Conservation (phyloP, 2,329 filamentous ascomycete genomes). For the Fusarium nurragi region DNA sequence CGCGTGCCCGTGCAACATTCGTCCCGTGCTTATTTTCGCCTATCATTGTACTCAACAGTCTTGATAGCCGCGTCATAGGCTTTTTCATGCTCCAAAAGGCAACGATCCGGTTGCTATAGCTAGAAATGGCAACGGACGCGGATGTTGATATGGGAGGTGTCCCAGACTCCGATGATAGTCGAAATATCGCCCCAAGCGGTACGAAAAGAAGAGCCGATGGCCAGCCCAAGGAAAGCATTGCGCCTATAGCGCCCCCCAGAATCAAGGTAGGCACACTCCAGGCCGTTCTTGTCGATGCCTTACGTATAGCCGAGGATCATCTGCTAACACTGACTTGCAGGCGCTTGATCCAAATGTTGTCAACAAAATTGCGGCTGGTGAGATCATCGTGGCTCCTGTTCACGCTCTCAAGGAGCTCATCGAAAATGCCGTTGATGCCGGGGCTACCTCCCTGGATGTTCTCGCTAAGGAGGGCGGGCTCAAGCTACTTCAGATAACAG, state of each 20-base stretch:
- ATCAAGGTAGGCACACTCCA: conserved; percentile 56
- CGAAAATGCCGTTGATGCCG: conserved; percentile 97
- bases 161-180: conserved; percentile 2
- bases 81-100: conserved; percentile 1
- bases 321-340: conserved; percentile 54
- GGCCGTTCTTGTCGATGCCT: conserved; percentile 5
- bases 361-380: conserved; percentile 97
- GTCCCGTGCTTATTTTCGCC: not conserved
- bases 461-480: conserved; percentile 94
- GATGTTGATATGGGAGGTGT: conserved; percentile 32
- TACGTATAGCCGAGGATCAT: not conserved
- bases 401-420: conserved; percentile 96
- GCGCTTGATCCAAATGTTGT: conserved; percentile 91
- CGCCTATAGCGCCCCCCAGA: conserved; percentile 54
- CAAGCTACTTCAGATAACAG: conserved; percentile 94
- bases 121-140: conserved; percentile 56
- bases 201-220: conserved; percentile 61
- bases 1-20: conserved; percentile 14
- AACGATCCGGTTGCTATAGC: not conserved
- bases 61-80: not conserved
- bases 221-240: conserved; percentile 44
- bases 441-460: conserved; percentile 89
- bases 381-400: conserved; percentile 97
- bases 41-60: not conserved
- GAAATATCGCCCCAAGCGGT: conserved; percentile 43